Evolutionary conservation across 1,284 basidiomycete genomes (phyloP), one percentile per base, ranked within the genome.

Genomic region (Sporisorium exsertum): DNA sequence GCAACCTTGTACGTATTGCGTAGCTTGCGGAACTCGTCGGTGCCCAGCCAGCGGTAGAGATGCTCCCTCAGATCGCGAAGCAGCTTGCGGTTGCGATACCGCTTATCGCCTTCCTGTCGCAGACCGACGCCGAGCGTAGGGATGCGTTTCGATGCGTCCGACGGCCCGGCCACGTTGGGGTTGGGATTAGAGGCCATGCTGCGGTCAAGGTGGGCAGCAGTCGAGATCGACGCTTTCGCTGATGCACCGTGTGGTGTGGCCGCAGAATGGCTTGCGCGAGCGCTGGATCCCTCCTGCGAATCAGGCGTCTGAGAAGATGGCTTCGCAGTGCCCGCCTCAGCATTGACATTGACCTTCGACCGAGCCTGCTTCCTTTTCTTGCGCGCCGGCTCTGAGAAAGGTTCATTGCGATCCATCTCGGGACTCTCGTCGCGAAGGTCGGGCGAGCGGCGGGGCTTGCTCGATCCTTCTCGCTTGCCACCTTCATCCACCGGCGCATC

Each of bases 81-180:
- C 15, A 79, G 71, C 58, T 79, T 79, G 35, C 78, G 74, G 20
- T 79, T 79, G 3, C 78, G 64, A 33, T 77, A 79, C 40, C 78
- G 67, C 37, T 78, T 78, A 52, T 78, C 76, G 13, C 76, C 74
- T 55, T 77, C 74, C 32, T 77, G 74, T 16, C 74, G 62, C 37
- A 77, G 58, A 29, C 74, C 74, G 5, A 77, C 74, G 0, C 74
- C 74, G n/a, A 77, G 70, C 2, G 69, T 77, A 2, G 74, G 69
- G n/a, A 73, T 67, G 8, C 65, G 64, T 27, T 64, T 75, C 20
- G 60, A 59, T 8, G 51, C 20, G 12, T 63, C 61, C 3, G 73
- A 66, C 7, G 67, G 29, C 1, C 46, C 64, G 13, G 64, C 42
- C 10, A 56, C 33, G 27, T 59, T 59, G 5, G 58, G 58, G 45